Conservation (phyloP, 257 asterid genomes). For the Coffea eugenioides region DNA sequence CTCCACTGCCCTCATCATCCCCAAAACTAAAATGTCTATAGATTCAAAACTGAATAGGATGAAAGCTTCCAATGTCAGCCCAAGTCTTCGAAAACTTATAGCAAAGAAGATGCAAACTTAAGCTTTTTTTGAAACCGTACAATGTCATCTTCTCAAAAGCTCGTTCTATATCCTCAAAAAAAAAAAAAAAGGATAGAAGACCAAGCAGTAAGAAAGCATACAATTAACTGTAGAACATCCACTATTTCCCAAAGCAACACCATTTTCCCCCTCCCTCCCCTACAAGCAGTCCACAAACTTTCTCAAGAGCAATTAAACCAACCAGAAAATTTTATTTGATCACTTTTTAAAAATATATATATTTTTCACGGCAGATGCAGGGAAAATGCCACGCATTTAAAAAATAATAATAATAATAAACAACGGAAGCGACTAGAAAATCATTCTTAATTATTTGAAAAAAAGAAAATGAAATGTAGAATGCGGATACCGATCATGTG, state of each 20-base stretch:
- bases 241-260: background rate
- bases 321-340: background rate
- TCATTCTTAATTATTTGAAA: no score
- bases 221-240: background rate
- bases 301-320: background rate
- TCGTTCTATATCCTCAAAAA: background rate
- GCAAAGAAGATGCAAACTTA: background rate
- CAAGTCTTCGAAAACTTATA: background rate
- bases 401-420: background rate
- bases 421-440: background rate
- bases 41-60: background rate
- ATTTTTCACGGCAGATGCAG: background rate
- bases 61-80: background rate
- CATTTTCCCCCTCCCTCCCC: background rate
- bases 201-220: background rate
- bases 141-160: background rate
- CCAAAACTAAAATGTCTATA: background rate
- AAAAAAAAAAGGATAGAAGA: background rate
- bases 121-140: background rate
- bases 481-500: constrained; percentile 66
- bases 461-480: background rate
- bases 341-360: background rate
- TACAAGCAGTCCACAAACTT: background rate
- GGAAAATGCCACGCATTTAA: background rate
- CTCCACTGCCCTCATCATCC: background rate